Evolutionary conservation across 2,329 filamentous ascomycete species (phyloP).

Genomic region (Aspergillus neotritici): DNA sequence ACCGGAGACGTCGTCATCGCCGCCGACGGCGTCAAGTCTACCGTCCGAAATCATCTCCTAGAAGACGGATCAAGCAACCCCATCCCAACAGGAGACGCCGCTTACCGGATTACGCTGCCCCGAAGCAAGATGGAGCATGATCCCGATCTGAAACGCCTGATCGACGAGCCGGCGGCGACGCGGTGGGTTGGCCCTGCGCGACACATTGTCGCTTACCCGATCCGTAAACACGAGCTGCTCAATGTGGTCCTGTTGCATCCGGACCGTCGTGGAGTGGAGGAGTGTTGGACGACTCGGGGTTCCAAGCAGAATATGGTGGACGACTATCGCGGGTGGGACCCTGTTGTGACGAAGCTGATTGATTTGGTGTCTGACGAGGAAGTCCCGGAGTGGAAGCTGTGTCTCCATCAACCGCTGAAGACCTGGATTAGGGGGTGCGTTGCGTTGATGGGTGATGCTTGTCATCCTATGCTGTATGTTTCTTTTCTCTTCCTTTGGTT

Average conservation of each 20-base stretch:
- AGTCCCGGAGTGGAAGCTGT: conserved; percentile 36
- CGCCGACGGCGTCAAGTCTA: conserved; percentile 52
- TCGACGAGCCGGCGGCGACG: conserved; percentile 60
- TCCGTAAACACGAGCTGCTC: conserved; percentile 61
- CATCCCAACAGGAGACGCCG: conserved; percentile 60
- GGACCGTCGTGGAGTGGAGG: conserved; percentile 55
- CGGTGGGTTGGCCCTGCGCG: conserved; percentile 71
- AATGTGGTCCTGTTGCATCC: conserved; percentile 60
- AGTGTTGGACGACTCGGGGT: conserved; percentile 60
- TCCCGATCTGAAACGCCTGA: conserved; percentile 60
- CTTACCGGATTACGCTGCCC: conserved; percentile 71
- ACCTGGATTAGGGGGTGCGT: conserved; percentile 33
- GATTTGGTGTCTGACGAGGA: conserved; percentile 54
- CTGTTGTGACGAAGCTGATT: conserved; percentile 54
- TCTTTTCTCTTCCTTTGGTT: too few species aligned
- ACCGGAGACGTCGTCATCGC: conserved; percentile 47
- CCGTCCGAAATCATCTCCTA: conserved; percentile 38
- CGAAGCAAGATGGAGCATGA: conserved; percentile 62
- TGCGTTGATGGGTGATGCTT: conserved; percentile 39
- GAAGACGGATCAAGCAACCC: conserved; percentile 22
- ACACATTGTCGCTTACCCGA: conserved; percentile 74
- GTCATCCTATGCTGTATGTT: conserved; percentile 40
- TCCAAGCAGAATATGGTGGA: conserved; percentile 57
- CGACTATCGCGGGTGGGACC: conserved; percentile 59
- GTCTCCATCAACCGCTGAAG: conserved; percentile 27